A percentile compares a stretch with the other conserved stretches of the same genome.
Conservation (phyloP, 2,329 filamentous ascomycete genomes). For the Exserohilum turcica region DNA sequence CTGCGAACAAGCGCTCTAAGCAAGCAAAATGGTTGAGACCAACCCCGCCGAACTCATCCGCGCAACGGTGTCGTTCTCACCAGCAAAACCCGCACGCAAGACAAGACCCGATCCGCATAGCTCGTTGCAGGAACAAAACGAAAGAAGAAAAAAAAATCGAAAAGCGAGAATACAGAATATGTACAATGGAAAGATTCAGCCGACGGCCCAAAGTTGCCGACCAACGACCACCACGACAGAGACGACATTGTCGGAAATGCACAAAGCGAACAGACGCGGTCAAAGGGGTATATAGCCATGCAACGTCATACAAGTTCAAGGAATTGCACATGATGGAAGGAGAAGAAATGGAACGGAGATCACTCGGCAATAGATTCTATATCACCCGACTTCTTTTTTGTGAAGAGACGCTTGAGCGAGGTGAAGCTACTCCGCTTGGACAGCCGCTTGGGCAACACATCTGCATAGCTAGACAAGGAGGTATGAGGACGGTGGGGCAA, state of each 20-base stretch:
- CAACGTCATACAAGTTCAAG: slow-evolving; percentile 31
- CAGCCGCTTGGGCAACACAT: slow-evolving; percentile 29
- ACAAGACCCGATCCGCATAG: slow-evolving; percentile 17
- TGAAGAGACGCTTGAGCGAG: slow-evolving; percentile 45
- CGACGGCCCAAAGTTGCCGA: not conserved
- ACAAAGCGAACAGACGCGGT: slow-evolving; percentile 15
- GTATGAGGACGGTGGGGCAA: slow-evolving; percentile 35
- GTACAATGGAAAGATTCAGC: slow-evolving; percentile 16
- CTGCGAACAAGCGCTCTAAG: not conserved
- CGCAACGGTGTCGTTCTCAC: not conserved
- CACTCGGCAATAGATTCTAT: slow-evolving; percentile 45
- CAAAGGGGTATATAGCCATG: slow-evolving; percentile 43
- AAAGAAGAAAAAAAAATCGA: too few relatives aligned
- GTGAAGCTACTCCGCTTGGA: slow-evolving; percentile 44
- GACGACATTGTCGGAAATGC: slow-evolving; percentile 9
- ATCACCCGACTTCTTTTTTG: slow-evolving; percentile 40
- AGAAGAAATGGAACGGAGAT: slow-evolving; percentile 11
- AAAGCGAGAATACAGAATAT: slow-evolving; percentile 16
- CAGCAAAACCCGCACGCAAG: not conserved
- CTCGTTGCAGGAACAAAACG: slow-evolving; percentile 29
- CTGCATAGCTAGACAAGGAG: slow-evolving; percentile 34
- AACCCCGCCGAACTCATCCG: slow-evolving; percentile 1
- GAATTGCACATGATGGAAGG: slow-evolving; percentile 22
- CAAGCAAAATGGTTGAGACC: not conserved
- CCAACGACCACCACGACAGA: slow-evolving; percentile 1